Evolutionary conservation across 2,329 filamentous ascomycete genomes (phyloP).

Genomic region (Sclerotinia minor): DNA sequence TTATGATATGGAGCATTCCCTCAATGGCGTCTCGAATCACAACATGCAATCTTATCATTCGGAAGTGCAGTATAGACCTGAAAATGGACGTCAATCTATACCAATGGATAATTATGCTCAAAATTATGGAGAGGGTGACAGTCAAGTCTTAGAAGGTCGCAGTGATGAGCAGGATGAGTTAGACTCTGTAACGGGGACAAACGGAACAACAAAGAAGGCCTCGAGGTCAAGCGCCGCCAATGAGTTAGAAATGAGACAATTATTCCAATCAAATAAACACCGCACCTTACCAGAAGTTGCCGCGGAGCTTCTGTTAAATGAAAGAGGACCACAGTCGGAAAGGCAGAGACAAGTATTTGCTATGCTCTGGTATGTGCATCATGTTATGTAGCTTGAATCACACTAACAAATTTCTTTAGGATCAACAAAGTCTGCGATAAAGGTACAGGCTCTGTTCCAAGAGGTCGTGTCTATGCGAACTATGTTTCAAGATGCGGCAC

Average conservation of each 20-base stretch:
- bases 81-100: slow-evolving; percentile 51
- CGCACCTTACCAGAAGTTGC: slow-evolving; percentile 71
- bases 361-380: slow-evolving; percentile 72
- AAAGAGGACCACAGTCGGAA: slow-evolving; percentile 78
- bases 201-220: slow-evolving; percentile 54
- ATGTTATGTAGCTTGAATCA: slow-evolving; percentile 20
- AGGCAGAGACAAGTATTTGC: slow-evolving; percentile 83
- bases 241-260: slow-evolving; percentile 75
- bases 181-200: slow-evolving; percentile 51
- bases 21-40: slow-evolving; percentile 51
- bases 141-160: slow-evolving; percentile 58
- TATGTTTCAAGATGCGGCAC: slow-evolving; percentile 92
- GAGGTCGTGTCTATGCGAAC: slow-evolving; percentile 91
- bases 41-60: slow-evolving; percentile 47
- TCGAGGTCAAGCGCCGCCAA: slow-evolving; percentile 74
- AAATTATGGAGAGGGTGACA: slow-evolving; percentile 59
- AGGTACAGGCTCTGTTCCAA: slow-evolving; percentile 82
- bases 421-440: slow-evolving; percentile 70
- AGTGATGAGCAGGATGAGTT: slow-evolving; percentile 58
- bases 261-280: slow-evolving; percentile 68
- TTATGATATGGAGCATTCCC: slow-evolving; percentile 52
- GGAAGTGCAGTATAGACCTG: slow-evolving; percentile 44
- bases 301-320: slow-evolving; percentile 73
- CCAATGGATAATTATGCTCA: slow-evolving; percentile 54
- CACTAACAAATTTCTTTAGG: slow-evolving; percentile 49